A percentile compares a stretch with the other conserved stretches of the same genome.
These are phyloP conservation scores for Tephrocybe sp. DNA, from an alignment of 768 basidiomycete species.

Conservation along the genomic window DNA sequence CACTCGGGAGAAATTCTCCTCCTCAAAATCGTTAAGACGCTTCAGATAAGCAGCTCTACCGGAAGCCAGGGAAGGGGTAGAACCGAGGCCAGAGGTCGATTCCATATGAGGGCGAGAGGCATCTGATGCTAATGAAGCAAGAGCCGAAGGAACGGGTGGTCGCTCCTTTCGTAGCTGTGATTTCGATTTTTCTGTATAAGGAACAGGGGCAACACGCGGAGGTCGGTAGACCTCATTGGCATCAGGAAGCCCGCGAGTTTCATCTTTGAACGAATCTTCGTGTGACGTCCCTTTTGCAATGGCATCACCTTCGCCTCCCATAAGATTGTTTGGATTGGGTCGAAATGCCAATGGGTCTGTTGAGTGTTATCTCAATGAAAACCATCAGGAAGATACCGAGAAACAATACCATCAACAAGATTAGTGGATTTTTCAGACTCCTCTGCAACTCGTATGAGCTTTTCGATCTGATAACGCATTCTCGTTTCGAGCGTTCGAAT, in stretches of 20 bases:
- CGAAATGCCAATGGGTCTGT: slow-evolving; percentile 90
- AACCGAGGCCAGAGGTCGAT: slow-evolving; percentile 71
- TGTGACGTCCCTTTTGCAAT: slow-evolving; percentile 11
- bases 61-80: slow-evolving; percentile 54
- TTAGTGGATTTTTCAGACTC: slow-evolving; percentile 46
- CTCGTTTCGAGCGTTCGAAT: slow-evolving; percentile 79
- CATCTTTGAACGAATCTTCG: neutral
- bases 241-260: neutral
- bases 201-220: slow-evolving; percentile 86
- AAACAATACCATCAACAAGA: slow-evolving; percentile 57
- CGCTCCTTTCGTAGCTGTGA: slow-evolving; percentile 50
- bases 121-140: slow-evolving; percentile 65
- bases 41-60: slow-evolving; percentile 78
- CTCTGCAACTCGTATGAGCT: slow-evolving; percentile 78
- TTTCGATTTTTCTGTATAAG: slow-evolving; percentile 60
- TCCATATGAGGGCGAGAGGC: slow-evolving; percentile 70
- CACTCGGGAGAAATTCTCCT: slow-evolving; percentile 90
- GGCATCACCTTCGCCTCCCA: slow-evolving; percentile 36
- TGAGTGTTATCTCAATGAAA: neutral
- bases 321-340: slow-evolving; percentile 81
- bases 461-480: slow-evolving; percentile 96
- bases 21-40: slow-evolving; percentile 86
- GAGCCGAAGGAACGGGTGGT: slow-evolving; percentile 61
- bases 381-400: neutral
- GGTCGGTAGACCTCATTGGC: slow-evolving; percentile 72